Conservation (phyloP, 2,329 filamentous ascomycete genomes). For the Macroventuria anomochaeta region DNA sequence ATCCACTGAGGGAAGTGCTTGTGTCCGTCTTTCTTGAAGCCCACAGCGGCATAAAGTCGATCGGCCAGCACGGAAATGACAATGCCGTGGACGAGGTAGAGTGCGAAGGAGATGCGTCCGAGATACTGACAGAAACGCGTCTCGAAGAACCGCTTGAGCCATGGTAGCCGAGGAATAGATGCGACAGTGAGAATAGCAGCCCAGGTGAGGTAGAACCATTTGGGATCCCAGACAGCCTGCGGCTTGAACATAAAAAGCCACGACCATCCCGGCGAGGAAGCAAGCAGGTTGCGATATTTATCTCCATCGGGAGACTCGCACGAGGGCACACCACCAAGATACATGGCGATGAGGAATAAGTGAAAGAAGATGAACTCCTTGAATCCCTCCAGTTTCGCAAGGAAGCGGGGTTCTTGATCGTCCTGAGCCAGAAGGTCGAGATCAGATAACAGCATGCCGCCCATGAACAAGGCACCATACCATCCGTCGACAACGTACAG, state of each 20-base stretch:
- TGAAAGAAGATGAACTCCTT: slow-evolving; percentile 47
- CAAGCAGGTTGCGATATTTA: slow-evolving; percentile 58
- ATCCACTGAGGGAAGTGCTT: slow-evolving; percentile 63
- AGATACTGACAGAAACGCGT: slow-evolving; percentile 61
- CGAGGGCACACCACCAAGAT: slow-evolving; percentile 67
- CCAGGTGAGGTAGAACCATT: slow-evolving; percentile 72
- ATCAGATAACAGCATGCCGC: slow-evolving; percentile 47
- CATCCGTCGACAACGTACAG: slow-evolving; percentile 71
- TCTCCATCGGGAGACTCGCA: slow-evolving; percentile 48
- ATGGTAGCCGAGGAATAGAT: slow-evolving; percentile 63
- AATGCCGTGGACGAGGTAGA: slow-evolving; percentile 66
- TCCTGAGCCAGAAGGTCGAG: slow-evolving; percentile 42
- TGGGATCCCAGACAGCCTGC: slow-evolving; percentile 69
- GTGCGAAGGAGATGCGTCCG: slow-evolving; percentile 63
- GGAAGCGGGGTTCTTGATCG: slow-evolving; percentile 49
- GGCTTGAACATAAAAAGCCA: slow-evolving; percentile 67
- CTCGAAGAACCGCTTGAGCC: slow-evolving; percentile 57
- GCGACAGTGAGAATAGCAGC: slow-evolving; percentile 64
- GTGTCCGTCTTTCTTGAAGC: slow-evolving; percentile 61
- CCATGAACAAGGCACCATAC: slow-evolving; percentile 56
- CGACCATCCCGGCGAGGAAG: slow-evolving; percentile 65
- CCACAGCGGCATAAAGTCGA: slow-evolving; percentile 67
- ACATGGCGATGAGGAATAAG: slow-evolving; percentile 59
- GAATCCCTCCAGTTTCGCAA: slow-evolving; percentile 62
- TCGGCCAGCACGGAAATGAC: slow-evolving; percentile 56